Evolutionary conservation across 768 basidiomycete species (phyloP), one percentile per base, ranked within the genome.

Genomic region (Naganishia friedmannii): DNA sequence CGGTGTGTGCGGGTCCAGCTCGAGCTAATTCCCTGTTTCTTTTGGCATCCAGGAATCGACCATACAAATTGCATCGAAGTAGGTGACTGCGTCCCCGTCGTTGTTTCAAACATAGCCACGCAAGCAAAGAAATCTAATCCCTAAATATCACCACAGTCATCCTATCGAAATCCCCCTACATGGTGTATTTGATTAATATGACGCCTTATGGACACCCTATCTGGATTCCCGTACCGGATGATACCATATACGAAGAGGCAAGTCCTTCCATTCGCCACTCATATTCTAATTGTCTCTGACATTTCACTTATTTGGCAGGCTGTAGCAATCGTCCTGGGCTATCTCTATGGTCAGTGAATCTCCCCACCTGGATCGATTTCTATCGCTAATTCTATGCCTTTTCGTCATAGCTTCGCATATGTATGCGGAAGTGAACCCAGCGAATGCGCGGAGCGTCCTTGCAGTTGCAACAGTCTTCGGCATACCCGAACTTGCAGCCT

Each of bases 141-240:
- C 6, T 53, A 17, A 42, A n/a, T 6, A n/a, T 51, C 23, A n/a
- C 46, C 4, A 87, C 89, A 73, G 89, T 94, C 80, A 88, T 93
- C 73, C 84, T 94, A 72, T 90, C 91, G 71, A 88, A 89, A 66
- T 93, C 92, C 37, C 92, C 93, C 45, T 90, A 87, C 82, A 86
- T 94, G 77, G 90, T 89, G 48, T 91, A 92, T 79, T 84, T 92
- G 74, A 91, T 95, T 88, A 89, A 88, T 67, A 90, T 89, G 58
- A 88, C 89, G 39, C 88, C 88, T 29, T 75, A 77, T 39, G 80
- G 78, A 37, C 82, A 83, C 84, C 83, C 86, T 67, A 86, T 93
- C 75, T 89, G 88, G 77, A 86, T 92, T 67, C 86, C 87, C 72
- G 83, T 93, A 71, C 88, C 89, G 71, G 89, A 92, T 74, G 90